These are phyloP conservation scores for Termitomyces sp. DNA, from an alignment of 768 basidiomycete genomes.

Conservation along the genomic window DNA sequence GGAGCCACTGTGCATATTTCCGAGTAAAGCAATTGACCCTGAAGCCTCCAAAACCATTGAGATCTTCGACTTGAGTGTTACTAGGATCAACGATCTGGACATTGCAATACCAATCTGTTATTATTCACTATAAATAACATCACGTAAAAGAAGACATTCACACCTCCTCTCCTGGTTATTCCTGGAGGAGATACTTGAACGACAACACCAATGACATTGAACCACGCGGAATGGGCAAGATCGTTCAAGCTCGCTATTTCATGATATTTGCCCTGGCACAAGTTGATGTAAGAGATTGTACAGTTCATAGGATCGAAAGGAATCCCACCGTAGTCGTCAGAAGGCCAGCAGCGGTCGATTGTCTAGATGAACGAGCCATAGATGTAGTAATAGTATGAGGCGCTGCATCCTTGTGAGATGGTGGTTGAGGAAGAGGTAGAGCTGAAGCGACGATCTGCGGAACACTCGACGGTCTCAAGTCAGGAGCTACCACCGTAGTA, in stretches of 20 bases:
- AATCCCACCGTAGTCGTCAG: background rate
- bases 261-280: slow-evolving; percentile 13
- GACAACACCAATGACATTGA: slow-evolving; percentile 21
- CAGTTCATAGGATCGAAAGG: background rate
- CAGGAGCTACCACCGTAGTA: background rate
- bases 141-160: slow-evolving; percentile 4
- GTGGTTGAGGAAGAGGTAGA: background rate
- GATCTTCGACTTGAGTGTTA: slow-evolving; percentile 24
- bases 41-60: slow-evolving; percentile 19
- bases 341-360: slow-evolving; percentile 1
- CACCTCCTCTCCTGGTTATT: slow-evolving; percentile 21
- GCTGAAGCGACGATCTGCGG: background rate
- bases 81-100: slow-evolving; percentile 51
- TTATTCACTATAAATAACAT: background rate
- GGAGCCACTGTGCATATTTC: slow-evolving; percentile 43
- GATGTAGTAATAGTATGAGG: background rate
- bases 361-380: background rate
- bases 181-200: slow-evolving; percentile 10
- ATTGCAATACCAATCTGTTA: slow-evolving; percentile 39
- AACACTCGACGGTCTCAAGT: background rate
- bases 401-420: background rate
- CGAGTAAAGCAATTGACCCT: slow-evolving; percentile 49
- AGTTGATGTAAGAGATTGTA: background rate
- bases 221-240: background rate
- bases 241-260: slow-evolving; percentile 7